These are phyloP conservation scores for Solanum pinnatisectum DNA, from an alignment of 257 asterid species.

Conservation along the genomic window DNA sequence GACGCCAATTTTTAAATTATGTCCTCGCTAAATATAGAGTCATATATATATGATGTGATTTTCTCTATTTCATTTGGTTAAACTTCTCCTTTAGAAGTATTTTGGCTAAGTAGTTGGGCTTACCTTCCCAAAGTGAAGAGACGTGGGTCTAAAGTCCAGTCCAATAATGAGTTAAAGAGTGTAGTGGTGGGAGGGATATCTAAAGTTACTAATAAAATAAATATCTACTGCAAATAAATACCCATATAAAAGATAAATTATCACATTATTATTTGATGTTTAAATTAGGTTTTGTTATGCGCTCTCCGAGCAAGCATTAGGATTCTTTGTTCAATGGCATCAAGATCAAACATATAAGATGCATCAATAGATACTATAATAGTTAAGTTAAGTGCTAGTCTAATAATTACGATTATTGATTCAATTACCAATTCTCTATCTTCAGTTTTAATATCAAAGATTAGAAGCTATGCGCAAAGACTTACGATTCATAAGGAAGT, in stretches of 20 bases:
- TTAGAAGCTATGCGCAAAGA: too few relatives aligned
- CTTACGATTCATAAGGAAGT: too few relatives aligned
- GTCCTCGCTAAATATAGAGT: too few relatives aligned
- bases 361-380: too few relatives aligned
- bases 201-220: neutral
- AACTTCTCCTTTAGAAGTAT: neutral
- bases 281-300: too few relatives aligned
- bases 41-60: too few relatives aligned
- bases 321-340: neutral
- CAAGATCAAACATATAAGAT: neutral
- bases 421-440: neutral
- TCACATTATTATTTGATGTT: neutral
- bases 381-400: neutral
- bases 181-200: neutral
- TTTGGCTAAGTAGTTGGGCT: neutral
- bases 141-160: neutral
- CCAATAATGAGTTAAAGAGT: neutral
- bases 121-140: neutral
- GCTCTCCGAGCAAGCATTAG: too few relatives aligned
- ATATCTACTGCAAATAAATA: too few relatives aligned
- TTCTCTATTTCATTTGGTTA: too few relatives aligned
- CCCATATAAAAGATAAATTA: neutral
- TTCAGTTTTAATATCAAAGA: too few relatives aligned
- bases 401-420: too few relatives aligned
- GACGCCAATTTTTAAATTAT: too few relatives aligned